Percentiles rank a stretch among this genome's conserved stretches.
Conservation (phyloP, 2,329 filamentous ascomycete genomes). For the Talaromyces sp. region DNA sequence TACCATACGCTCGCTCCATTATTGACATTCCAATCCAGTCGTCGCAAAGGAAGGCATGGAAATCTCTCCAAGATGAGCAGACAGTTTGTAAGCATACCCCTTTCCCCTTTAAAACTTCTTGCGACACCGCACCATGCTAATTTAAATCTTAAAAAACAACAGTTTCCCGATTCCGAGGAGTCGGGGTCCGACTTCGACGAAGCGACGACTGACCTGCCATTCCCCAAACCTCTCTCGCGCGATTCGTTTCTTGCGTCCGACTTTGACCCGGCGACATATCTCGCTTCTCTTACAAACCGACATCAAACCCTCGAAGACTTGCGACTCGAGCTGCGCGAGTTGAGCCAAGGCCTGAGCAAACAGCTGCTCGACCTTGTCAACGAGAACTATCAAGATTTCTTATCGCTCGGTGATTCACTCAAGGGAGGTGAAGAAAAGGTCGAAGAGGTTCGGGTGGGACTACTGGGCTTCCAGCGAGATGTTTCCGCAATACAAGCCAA, state of each 20-base stretch:
- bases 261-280: constrained; percentile 77
- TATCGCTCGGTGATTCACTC: constrained; percentile 74
- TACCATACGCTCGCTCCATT: neutral
- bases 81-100: constrained; percentile 20
- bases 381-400: constrained; percentile 85
- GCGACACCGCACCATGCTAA: neutral
- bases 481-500: constrained; percentile 65
- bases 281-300: constrained; percentile 74
- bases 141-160: constrained; percentile 6
- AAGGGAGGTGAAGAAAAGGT: constrained; percentile 85
- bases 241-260: constrained; percentile 69
- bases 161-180: constrained; percentile 42
- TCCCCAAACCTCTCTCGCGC: constrained; percentile 77
- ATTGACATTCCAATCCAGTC: neutral
- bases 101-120: neutral
- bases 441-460: constrained; percentile 79
- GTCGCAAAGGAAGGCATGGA: neutral
- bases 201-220: constrained; percentile 65
- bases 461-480: constrained; percentile 79
- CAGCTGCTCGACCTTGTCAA: constrained; percentile 95
- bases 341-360: constrained; percentile 70
- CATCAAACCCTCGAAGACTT: constrained; percentile 96
- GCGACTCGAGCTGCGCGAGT: constrained; percentile 73
- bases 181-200: constrained; percentile 52
- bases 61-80: constrained; percentile 11